Evolutionary conservation across 495 filamentous ascomycete genomes (phyloP), one percentile per base, ranked within the genome.

Genomic region (Neurospora sp.): DNA sequence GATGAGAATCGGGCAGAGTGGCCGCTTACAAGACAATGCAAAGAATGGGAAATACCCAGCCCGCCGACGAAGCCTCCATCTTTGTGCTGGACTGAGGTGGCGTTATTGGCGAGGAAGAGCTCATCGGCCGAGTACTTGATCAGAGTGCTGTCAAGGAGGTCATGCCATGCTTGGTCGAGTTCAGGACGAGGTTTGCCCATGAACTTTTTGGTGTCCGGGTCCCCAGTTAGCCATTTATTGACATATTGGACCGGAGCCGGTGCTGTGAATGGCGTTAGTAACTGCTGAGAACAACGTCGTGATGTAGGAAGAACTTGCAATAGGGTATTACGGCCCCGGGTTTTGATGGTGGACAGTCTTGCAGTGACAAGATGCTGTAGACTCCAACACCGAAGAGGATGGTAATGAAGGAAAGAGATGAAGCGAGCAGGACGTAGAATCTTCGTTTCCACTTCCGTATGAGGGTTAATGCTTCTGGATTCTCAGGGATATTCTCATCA

Each of bases 121-220:
- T 77, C 76, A 35, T 76, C 71, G 39, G 69, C 65, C 0, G 72
- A 70, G 40, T 69, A 74, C 11, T 39, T 65, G 18, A 77, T 76
- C 22, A 72, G 6, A 14, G 76, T 76, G 1, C 68, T 73, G 22
- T 68, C 39, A 5, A 77, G 76, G 0, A 77, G 53, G 5, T 77
- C 69, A 10, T 74, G 72, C 76, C 76, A 77, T 22, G 76, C 76
- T 39, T 73, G 38, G 74, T 77, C 76, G 5, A 77, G 46, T 31
- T 77, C 76, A 4, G 70, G 72, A 2, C 76, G 65, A 10, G 76
- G 76, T 8, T 76, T 38, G 0, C 76, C 76, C 68, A 76, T 71
- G 70, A 77, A 77, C 38, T 72, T 74, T n/a, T 39, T 39, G 9
- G 37, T 74, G 37, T 74, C 74, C 10, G 70, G 68, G 35, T 74